Conservation (phyloP, 73 alveolate species). For the Durusdinium trenchii region DNA sequence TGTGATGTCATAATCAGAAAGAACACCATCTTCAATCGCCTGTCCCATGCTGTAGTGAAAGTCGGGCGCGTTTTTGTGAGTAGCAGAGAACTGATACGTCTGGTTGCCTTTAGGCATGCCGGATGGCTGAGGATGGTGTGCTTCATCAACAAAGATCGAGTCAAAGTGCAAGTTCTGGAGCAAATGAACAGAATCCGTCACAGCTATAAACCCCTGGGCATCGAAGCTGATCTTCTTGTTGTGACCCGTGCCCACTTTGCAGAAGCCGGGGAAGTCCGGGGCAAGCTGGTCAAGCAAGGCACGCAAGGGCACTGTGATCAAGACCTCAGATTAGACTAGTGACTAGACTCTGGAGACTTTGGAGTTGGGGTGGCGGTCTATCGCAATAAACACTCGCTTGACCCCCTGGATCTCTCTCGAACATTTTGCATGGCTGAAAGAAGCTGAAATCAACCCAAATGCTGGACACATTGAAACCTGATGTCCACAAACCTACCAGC, state of each 20-base stretch:
- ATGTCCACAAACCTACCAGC: too few relatives aligned
- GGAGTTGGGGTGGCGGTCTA: too few relatives aligned
- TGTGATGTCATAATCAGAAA: conserved; percentile 77
- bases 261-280: conserved; percentile 3
- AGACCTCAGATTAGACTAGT: too few relatives aligned
- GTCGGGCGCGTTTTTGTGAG: conserved; percentile 7
- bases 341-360: too few relatives aligned
- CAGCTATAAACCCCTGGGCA: conserved; percentile 47
- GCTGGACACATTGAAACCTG: too few relatives aligned
- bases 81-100: conserved; percentile 33
- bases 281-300: conserved; percentile 67
- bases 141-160: conserved; percentile 61
- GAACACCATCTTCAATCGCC: conserved; percentile 31
- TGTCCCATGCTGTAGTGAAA: conserved; percentile 50
- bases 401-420: too few relatives aligned
- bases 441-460: neutral
- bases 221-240: neutral
- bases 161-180: neutral
- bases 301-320: conserved; percentile 64
- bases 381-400: too few relatives aligned
- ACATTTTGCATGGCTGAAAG: too few relatives aligned
- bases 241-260: conserved; percentile 71
- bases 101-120: neutral
- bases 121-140: conserved; percentile 27
- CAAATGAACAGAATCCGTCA: conserved; percentile 40